Base-by-base conservation (phyloP, 768 basidiomycete genomes). In the Phlebiopsis flavidoalba region DNA sequence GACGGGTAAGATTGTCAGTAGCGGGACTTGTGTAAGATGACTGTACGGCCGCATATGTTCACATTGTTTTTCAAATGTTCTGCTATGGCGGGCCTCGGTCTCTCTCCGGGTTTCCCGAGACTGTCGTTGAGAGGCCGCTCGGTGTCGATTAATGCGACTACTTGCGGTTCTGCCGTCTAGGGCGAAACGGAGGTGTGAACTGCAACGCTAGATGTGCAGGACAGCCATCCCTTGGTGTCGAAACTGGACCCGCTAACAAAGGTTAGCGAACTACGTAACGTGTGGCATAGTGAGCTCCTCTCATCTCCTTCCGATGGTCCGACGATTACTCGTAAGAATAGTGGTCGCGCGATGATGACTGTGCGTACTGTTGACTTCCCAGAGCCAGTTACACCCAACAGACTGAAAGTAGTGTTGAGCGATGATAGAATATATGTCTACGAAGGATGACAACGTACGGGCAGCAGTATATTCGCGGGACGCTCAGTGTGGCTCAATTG, bases 91-190 rank as follows among this genome's bases (percentile, higher is more conserved):
- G 8, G 12, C 40, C 12, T 12, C 11, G 40, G 19, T 67, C 66
- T 21, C 66, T 21, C 24, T 14, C 17, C 36, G 24, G 3, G 68
- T 74, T 3, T 3, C 17, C 17, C 17, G 40, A 43, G 17, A 3
- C 83, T 80, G 64, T 85, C 83, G 64, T 83, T 83, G 60, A 86
- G 84, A 86, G 84, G 7, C 84, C 84, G n/a, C 0, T 84, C 83
- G 0, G 83, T 85, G 63, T 86, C 85, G 46, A 85, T 77, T n/a
- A 86, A 65, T 1, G 71, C 76, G 33, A 84, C 73, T 12, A n/a
- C n/a, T n/a, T n/a, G n/a, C n/a, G n/a, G 57, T 65, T 14, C 70
- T 70, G 0, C 77, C 79, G 47, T 79, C 76, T 17, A 83, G 64
- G 33, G 70, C 63, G 66, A 85, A n/a, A 81, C 0, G 80, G 72